Conservation (phyloP, 2,329 filamentous ascomycete genomes). For the Nothophoma quercina region DNA sequence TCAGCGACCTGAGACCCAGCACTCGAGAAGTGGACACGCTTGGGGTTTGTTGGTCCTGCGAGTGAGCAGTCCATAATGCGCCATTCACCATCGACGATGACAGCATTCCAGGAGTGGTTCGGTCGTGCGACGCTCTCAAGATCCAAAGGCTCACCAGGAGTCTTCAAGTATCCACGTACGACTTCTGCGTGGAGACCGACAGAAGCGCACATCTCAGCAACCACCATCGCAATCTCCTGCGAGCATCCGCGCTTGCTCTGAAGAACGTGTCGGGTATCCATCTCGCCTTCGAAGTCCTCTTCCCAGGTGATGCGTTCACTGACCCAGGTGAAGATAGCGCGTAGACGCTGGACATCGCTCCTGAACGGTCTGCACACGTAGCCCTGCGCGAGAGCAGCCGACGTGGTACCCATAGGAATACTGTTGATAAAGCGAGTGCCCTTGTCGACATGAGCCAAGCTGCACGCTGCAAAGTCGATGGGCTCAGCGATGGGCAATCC, state of each 20-base stretch:
- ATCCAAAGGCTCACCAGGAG: conserved; percentile 78
- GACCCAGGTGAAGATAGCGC: conserved; percentile 97
- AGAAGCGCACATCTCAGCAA: conserved; percentile 91
- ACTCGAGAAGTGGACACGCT: conserved; percentile 78
- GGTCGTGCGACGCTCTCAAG: conserved; percentile 81
- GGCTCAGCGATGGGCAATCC: conserved; percentile 83
- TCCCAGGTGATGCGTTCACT: conserved; percentile 96
- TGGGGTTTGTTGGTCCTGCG: conserved; percentile 88
- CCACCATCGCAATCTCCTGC: conserved; percentile 87
- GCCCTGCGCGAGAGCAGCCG: conserved; percentile 82
- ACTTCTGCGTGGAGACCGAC: conserved; percentile 89
- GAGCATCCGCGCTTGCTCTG: conserved; percentile 84
- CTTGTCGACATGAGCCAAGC: conserved; percentile 90
- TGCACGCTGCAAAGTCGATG: conserved; percentile 80
- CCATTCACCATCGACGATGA: conserved; percentile 94
- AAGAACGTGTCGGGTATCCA: conserved; percentile 84
- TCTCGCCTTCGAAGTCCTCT: conserved; percentile 85
- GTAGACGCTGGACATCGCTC: conserved; percentile 88
- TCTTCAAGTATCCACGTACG: conserved; percentile 88
- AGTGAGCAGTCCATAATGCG: conserved; percentile 94
- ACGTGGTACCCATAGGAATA: conserved; percentile 81
- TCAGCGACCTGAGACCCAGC: conserved; percentile 75
- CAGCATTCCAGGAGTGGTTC: conserved; percentile 98
- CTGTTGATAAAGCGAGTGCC: conserved; percentile 89
- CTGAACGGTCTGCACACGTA: conserved; percentile 94